Conservation (phyloP, 331 rosid genomes). For the Malus hybrid region DNA sequence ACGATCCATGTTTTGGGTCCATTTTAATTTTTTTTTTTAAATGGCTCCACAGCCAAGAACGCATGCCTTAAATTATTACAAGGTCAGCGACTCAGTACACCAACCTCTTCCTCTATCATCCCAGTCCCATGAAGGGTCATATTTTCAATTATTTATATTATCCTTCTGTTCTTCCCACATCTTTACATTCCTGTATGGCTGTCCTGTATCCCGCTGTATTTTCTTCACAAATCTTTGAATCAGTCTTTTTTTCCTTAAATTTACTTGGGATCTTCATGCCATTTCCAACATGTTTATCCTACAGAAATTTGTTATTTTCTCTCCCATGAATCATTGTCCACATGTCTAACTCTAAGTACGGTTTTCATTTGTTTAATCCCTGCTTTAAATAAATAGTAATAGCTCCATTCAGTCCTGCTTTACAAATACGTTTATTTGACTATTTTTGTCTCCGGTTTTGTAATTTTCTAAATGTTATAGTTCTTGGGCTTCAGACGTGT, state of each 20-base stretch:
- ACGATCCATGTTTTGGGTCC: conserved; percentile 20
- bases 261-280: conserved; percentile 1
- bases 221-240: neutral
- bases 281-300: conserved; percentile 4
- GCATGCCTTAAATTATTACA: neutral
- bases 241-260: neutral
- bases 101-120: neutral
- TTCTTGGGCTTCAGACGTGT: no score
- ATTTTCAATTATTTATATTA: conserved; percentile 26
- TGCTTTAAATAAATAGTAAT: neutral
- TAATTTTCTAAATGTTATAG: no score
- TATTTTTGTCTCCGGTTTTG: no score
- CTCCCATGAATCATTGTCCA: neutral
- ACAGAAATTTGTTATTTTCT: neutral
- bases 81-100: neutral
- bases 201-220: neutral
- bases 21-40: neutral
- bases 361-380: neutral
- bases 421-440: no score
- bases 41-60: conserved; percentile 18
- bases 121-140: neutral
- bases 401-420: neutral
- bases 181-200: neutral
- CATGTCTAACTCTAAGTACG: neutral
- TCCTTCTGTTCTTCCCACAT: conserved; percentile 21